Base-by-base conservation (phyloP, 2,329 filamentous ascomycete genomes). In the Cryoendolithus antarcticus region DNA sequence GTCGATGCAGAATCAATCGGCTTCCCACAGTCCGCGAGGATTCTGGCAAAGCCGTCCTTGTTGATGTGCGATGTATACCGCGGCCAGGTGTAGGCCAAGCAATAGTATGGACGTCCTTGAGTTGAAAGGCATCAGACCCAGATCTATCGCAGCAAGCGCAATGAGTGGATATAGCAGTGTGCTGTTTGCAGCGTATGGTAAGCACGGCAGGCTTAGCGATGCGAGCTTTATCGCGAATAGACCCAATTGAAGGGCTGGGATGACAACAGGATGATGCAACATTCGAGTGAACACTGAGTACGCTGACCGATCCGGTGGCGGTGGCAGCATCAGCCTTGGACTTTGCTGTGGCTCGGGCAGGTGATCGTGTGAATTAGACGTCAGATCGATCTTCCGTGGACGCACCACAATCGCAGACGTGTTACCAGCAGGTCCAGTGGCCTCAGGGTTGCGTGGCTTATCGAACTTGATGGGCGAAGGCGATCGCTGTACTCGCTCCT, bases 141-240 rank as follows among this genome's bases (percentile, higher is more conserved):
- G 59, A 46, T 88, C 84, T 9, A 86, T 50, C 1, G 72, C 75
- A 6, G 84, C 85, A 6, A 89, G 58, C 3, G 72, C 60, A 4
- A 93, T 62, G 2, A 93, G 63, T 3, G 81, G 76, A 48, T 80
- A 77, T 4, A 76, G 67, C 4, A 86, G 61, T 57, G 72, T 72
- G 5, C 75, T 65, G 33, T 72, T 78, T n/a, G 75, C 69, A 32
- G 77, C 75, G 41, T 78, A 77, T 0, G 86, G 86, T 56, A 75
- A 76, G 57, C 86, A 94, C 1, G 80, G 73, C 34, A 71, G 68
- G 2, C 72, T 69, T 7, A 91, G 61, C 0, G 75, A 75, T 9
- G 71, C 62, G 6, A 86, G 62, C 58, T 93, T 94, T 36, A 71
- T 48, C 4, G 80, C 56, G 50, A 93, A 88, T 1, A 88, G 49